Evolutionary conservation across 495 filamentous ascomycete species (phyloP).

Genomic region (Articulospora tetracladia): DNA sequence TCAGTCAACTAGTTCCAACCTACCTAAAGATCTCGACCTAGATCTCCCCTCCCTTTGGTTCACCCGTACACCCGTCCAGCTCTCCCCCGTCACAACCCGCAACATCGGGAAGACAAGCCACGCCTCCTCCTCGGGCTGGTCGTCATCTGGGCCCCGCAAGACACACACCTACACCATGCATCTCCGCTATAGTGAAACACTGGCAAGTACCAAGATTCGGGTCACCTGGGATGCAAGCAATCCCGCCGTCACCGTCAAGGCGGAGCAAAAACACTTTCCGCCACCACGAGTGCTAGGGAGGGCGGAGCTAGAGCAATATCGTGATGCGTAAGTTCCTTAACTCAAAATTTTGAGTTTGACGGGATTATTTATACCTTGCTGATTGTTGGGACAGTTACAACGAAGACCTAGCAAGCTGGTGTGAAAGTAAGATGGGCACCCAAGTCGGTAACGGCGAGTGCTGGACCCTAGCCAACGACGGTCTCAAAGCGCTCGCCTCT

Average conservation of each 20-base stretch:
- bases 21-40: conserved; percentile 33
- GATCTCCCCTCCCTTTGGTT: conserved; percentile 34
- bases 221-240: conserved; percentile 37
- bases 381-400: conserved; percentile 18
- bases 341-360: background rate
- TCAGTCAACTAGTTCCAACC: conserved; percentile 13
- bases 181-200: conserved; percentile 31
- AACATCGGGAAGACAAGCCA: conserved; percentile 17
- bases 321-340: conserved; percentile 11
- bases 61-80: conserved; percentile 25
- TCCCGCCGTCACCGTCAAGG: conserved; percentile 31
- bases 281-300: conserved; percentile 26
- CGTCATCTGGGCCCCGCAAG: conserved; percentile 27
- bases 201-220: conserved; percentile 33
- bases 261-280: conserved; percentile 35
- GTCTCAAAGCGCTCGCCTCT: conserved; percentile 27
- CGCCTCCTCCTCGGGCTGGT: conserved; percentile 24
- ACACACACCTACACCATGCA: conserved; percentile 29
- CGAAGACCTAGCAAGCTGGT: conserved; percentile 25
- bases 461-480: conserved; percentile 37
- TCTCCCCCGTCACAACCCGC: conserved; percentile 28
- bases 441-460: conserved; percentile 41
- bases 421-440: conserved; percentile 27
- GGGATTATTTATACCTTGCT: conserved; percentile 19
- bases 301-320: conserved; percentile 15